These are phyloP conservation scores for Symbiodinium pilosum DNA, from an alignment of 73 alveolate species.

Conservation along the genomic window DNA sequence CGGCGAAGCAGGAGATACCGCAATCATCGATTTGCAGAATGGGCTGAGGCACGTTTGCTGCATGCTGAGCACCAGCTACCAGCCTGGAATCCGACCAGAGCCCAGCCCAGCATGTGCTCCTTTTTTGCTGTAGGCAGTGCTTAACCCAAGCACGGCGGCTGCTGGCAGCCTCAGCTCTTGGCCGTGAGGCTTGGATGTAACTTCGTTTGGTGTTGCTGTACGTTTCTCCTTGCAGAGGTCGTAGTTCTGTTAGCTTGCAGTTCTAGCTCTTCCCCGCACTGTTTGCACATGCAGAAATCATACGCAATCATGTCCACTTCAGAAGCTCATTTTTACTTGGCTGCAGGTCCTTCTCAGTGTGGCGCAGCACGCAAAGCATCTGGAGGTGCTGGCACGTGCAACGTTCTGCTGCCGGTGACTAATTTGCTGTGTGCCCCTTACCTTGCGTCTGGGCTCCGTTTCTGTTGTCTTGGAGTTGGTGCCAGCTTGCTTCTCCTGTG, in stretches of 20 bases:
- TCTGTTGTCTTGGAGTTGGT: not conserved
- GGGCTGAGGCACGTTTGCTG: not conserved
- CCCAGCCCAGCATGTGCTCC: not conserved
- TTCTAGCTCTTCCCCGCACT: too few relatives aligned
- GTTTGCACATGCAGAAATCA: not conserved
- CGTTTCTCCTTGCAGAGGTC: too few relatives aligned
- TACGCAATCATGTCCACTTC: not conserved
- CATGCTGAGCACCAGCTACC: not conserved
- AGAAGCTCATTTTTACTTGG: not conserved
- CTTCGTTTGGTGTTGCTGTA: too few relatives aligned
- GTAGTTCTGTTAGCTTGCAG: too few relatives aligned
- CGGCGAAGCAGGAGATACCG: not conserved
- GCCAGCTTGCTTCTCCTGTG: not conserved
- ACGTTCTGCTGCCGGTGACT: too few relatives aligned
- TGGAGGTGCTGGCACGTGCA: not conserved
- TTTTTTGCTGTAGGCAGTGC: not conserved
- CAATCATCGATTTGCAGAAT: not conserved
- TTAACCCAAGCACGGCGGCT: not conserved
- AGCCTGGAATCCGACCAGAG: not conserved
- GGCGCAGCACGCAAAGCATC: slow-evolving; percentile 52
- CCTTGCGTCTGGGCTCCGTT: too few relatives aligned
- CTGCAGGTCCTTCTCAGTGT: slow-evolving; percentile 25
- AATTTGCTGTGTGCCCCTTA: not conserved
- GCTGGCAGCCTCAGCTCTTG: not conserved
- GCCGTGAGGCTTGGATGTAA: not conserved